phyloP scores from a whole-genome alignment of 805 yeast species.

The Candida ovalis region DNA sequence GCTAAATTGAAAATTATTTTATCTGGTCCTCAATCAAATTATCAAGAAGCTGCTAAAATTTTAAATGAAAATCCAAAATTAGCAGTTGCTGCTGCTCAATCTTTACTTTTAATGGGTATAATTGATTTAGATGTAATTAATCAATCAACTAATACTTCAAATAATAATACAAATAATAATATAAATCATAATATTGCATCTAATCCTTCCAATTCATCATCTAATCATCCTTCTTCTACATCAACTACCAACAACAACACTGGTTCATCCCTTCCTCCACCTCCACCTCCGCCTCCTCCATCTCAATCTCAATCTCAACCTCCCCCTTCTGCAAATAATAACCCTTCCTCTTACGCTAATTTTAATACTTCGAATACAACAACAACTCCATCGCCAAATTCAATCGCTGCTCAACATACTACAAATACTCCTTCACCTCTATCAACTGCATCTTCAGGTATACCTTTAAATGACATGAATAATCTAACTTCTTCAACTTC shows the following conservation, averaged over 20 bases:
- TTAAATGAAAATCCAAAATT: constrained; percentile 51
- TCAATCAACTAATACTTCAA: constrained; percentile 40
- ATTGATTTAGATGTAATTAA: constrained; percentile 66
- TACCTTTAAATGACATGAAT: constrained; percentile 5
- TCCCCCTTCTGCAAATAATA: neutral
- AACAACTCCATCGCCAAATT: constrained; percentile 2
- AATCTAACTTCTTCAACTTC: constrained; percentile 5
- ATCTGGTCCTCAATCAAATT: constrained; percentile 46
- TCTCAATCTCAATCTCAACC: constrained; percentile 2
- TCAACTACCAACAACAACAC: constrained; percentile 5
- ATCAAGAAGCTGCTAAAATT: constrained; percentile 49
- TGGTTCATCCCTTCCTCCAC: constrained; percentile 4
- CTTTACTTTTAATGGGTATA: constrained; percentile 71
- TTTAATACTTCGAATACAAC: too few relatives aligned
- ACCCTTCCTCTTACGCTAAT: too few relatives aligned
- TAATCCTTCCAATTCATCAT: neutral
- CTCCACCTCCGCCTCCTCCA: neutral
- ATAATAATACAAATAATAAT: constrained; percentile 17
- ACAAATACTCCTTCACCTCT: constrained; percentile 4
- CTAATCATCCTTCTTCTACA: neutral
- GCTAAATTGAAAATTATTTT: constrained; percentile 60
- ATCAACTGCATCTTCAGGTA: constrained; percentile 1
- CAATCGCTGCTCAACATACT: constrained; percentile 6
- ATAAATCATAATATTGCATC: constrained; percentile 4
- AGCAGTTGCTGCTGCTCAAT: constrained; percentile 69